A percentile compares a stretch with the other conserved stretches of the same genome.
These are phyloP conservation scores for Tetradesmus lagerheimii DNA, from an alignment of 139 green algal genomes.

Conservation along the genomic window DNA sequence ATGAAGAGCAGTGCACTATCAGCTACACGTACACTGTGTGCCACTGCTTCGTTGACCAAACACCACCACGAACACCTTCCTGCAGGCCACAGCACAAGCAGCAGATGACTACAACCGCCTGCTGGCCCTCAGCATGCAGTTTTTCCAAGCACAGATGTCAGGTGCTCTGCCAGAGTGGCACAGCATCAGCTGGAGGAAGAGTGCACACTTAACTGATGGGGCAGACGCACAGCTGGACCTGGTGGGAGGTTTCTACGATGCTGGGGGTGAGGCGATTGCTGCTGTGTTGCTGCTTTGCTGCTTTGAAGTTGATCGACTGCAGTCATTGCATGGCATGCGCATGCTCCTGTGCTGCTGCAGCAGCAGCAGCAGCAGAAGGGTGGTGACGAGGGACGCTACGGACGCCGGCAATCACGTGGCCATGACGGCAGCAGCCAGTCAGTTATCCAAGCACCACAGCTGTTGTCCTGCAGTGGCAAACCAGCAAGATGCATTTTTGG, in stretches of 20 bases:
- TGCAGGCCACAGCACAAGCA: background rate
- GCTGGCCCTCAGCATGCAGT: conserved; percentile 50
- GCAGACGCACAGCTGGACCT: conserved; percentile 53
- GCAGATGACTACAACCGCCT: conserved; percentile 48
- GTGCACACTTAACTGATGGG: conserved; percentile 25
- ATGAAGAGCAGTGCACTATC: too few relatives aligned
- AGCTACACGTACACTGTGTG: too few relatives aligned
- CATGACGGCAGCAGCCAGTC: too few relatives aligned
- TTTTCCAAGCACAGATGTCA: conserved; percentile 66
- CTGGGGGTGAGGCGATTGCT: conserved; percentile 49
- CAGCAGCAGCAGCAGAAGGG: too few relatives aligned
- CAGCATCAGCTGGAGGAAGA: conserved; percentile 13
- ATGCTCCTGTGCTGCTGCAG: background rate
- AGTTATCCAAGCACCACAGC: too few relatives aligned
- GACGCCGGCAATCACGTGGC: too few relatives aligned
- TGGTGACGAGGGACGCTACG: too few relatives aligned
- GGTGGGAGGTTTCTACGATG: conserved; percentile 67
- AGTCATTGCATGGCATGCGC: too few relatives aligned
- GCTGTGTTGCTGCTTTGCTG: background rate
- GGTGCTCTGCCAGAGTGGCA: conserved; percentile 51
- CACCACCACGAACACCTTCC: background rate
- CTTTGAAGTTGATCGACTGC: too few relatives aligned
- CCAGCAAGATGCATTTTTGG: too few relatives aligned
- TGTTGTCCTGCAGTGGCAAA: too few relatives aligned
- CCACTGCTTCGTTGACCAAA: too few relatives aligned